Evolutionary conservation across 2,329 filamentous ascomycete genomes (phyloP), one percentile per base, ranked within the genome.

Genomic region (Scleromitrula shiraiana): DNA sequence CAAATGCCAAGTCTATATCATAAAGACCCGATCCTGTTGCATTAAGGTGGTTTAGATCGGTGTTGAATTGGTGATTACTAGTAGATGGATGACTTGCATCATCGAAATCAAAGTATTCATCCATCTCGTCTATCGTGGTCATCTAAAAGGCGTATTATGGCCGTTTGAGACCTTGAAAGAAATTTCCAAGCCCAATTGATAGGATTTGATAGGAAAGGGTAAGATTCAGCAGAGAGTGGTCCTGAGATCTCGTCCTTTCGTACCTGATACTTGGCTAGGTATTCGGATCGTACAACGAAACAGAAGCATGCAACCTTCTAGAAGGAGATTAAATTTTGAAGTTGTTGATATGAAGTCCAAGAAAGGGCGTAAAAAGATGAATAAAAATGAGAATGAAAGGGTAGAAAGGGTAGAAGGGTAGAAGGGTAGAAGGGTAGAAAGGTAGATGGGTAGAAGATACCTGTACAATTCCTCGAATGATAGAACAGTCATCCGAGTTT

Each of bases 61-160:
- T 29, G 23, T 46, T 27, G 26, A 40, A 46, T 17, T 40, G 43
- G 17, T 46, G 33, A 26, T 10, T n/a, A n/a, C n/a, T n/a, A n/a
- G n/a, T 24, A 26, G 47, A 20, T 30, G 55, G 48, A 24, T 58
- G 37, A 24, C 50, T 50, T 41, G 71, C 69, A 50, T 72, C 65
- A 56, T 80, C 76, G 76, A 78, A 82, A 61, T 80, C 70, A 63
- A 85, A 75, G 61, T 83, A 80, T 53, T 82, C 75, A 47, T 83
- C 78, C 54, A 72, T 68, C 2, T 65, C 63, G 53, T 76, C 67
- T 41, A 66, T 67, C n/a, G 67, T 65, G 51, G 64, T 66, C 61
- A 61, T 62, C 49, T 51, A 59, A 46, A 63, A 55, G 60, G 60
- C 60, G 60, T 24, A 20, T 17, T 22, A n/a, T 29, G 15, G 42